Percentiles rank a stretch among this genome's conserved stretches.
Evolutionary conservation across 2,329 filamentous ascomycete genomes (phyloP).

Genomic region (Cercospora berteroae): DNA sequence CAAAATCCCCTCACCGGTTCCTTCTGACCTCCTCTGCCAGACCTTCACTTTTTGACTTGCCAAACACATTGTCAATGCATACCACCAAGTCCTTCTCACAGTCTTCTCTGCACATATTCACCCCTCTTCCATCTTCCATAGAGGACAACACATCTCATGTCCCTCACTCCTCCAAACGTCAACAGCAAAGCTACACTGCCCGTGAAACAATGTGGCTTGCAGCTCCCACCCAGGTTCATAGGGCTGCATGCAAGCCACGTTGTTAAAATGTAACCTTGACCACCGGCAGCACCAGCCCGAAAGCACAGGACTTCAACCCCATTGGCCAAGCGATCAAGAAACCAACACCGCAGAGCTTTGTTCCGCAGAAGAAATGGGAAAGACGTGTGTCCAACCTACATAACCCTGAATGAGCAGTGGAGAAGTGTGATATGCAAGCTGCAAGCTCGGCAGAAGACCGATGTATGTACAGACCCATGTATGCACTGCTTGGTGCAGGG

Average conservation of each 20-base stretch:
- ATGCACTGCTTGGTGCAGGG: background rate
- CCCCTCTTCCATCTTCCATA: no score
- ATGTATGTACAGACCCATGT: background rate
- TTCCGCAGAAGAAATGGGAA: background rate
- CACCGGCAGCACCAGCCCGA: background rate
- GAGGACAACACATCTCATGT: background rate
- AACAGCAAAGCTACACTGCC: background rate
- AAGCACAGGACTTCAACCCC: background rate
- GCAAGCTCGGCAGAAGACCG: background rate
- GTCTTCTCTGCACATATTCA: no score
- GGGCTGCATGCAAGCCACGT: constrained; percentile 2
- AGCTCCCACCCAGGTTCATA: background rate
- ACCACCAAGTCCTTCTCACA: no score
- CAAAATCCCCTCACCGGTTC: background rate
- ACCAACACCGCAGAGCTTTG: background rate
- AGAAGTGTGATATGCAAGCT: background rate
- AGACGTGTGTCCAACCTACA: background rate
- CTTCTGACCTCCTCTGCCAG: background rate
- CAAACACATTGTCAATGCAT: no score
- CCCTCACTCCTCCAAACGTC: background rate
- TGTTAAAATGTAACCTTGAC: background rate
- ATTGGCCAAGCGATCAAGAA: background rate
- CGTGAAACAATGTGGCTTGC: background rate
- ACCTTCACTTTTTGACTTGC: background rate
- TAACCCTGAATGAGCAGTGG: background rate